Evolutionary conservation across 768 basidiomycete genomes (phyloP), one percentile per base, ranked within the genome.

Genomic region (Xerocomellus amylosporus): DNA sequence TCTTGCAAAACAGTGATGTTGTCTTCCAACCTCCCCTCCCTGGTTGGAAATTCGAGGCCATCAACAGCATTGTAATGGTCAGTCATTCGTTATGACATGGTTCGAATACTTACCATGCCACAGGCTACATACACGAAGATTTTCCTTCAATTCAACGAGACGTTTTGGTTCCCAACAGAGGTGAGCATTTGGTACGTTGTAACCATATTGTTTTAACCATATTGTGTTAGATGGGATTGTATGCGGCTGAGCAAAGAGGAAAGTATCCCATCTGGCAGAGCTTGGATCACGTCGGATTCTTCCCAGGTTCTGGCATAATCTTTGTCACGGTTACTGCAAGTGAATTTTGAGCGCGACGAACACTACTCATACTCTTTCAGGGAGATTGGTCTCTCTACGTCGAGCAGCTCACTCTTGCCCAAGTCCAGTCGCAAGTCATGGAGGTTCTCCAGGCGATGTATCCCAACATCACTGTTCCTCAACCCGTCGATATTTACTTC

Each of bases 261-360:
- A 73, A 74, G 31, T 87, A 84, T 67, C 82, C 85, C 0, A 77
- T 86, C 5, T 87, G 85, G 86, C 86, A 87, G 60, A 81, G 75
- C 60, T 64, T 87, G 40, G 85, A 87, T 60, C 76, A 80, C 51
- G 56, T 70, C 1, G 73, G 75, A 44, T 87, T 85, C 64, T 74
- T 86, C 55, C 82, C 82, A 20, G 85, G 80, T 4, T 85, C 82
- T 4, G 77, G 79, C 5, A 74, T 87, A 4, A 24, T 70, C 24
- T 69, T 69, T 33, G 68, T 67, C 19, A 67, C 66, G 0, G 68
- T 69, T 0, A 67, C 67, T 0, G 65, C 67, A 40, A 14, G 65
- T 51, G 8, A 12, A 13, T 30, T 47, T 22, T 9, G 19, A 45
- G 15, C 4, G 17, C 19, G 13, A 34, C 2, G 31, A 52, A 37